Conservation (phyloP, 495 filamentous ascomycete species). For the Diplogelasinospora grovesii region DNA sequence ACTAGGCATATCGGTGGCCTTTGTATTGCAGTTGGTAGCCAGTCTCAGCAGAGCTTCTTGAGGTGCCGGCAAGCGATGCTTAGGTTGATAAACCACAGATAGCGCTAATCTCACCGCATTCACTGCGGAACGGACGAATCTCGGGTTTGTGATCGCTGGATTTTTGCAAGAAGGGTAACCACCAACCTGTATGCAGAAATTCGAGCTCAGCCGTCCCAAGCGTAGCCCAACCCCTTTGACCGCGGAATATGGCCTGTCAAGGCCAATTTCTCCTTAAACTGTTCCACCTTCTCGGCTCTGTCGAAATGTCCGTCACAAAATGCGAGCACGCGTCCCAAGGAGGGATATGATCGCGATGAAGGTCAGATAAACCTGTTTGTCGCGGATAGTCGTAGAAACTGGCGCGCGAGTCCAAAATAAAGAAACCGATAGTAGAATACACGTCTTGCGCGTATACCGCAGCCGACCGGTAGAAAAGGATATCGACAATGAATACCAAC, state of each 20-base stretch:
- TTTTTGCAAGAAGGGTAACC: too few relatives aligned
- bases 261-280: slow-evolving; percentile 16
- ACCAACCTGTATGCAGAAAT: slow-evolving; percentile 15
- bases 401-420: slow-evolving; percentile 21
- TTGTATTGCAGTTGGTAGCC: too few relatives aligned
- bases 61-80: too few relatives aligned
- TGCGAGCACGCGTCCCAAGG: slow-evolving; percentile 3
- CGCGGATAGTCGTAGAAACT: slow-evolving; percentile 20
- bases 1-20: too few relatives aligned
- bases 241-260: slow-evolving; percentile 15
- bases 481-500: slow-evolving; percentile 17
- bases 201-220: slow-evolving; percentile 7
- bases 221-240: slow-evolving; percentile 21
- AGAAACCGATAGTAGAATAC: slow-evolving; percentile 11
- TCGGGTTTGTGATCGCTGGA: too few relatives aligned
- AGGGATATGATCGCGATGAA: slow-evolving; percentile 8
- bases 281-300: slow-evolving; percentile 8
- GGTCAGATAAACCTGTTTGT: too few relatives aligned
- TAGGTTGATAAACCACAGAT: too few relatives aligned
- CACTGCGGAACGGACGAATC: too few relatives aligned
- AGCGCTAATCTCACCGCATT: too few relatives aligned
- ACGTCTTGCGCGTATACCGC: slow-evolving; percentile 17
- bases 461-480: slow-evolving; percentile 12
- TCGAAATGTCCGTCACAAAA: slow-evolving; percentile 4
- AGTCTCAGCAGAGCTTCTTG: too few relatives aligned